Evolutionary conservation across 169 alveolate species (phyloP).

Genomic region (Plasmodium ovale): DNA sequence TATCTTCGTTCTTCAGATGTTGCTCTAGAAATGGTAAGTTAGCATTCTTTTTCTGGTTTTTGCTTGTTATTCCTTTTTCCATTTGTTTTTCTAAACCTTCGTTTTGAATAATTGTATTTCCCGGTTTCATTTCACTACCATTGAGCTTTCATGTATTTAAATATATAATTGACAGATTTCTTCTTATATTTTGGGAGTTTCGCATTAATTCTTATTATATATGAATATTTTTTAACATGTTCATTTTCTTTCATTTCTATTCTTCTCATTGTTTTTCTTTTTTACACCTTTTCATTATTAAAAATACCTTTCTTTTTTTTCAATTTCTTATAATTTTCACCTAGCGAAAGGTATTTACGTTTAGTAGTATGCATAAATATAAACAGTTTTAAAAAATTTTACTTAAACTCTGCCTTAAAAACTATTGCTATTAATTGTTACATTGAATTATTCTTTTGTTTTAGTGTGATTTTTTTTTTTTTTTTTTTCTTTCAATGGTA

Average conservation of each 20-base stretch:
- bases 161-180: neutral
- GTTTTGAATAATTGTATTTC: neutral
- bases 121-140: constrained; percentile 24
- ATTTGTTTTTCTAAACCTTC: constrained; percentile 4
- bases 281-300: constrained; percentile 27
- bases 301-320: constrained; percentile 15
- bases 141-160: constrained; percentile 5
- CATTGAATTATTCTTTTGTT: no score
- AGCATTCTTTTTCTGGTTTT: neutral
- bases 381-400: no score
- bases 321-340: neutral
- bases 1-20: no score
- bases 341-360: neutral
- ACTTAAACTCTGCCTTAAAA: no score
- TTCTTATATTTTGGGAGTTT: neutral
- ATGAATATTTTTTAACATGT: neutral
- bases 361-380: no score
- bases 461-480: no score
- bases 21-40: no score
- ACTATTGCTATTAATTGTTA: no score
- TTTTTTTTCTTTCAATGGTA: no score
- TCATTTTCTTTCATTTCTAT: constrained; percentile 4
- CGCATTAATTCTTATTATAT: neutral
- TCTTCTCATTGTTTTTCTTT: constrained; percentile 32
- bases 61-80: constrained; percentile 15